Evolutionary conservation across 2,329 filamentous ascomycete genomes (phyloP).

Genomic region (Penicillium corylophilum): DNA sequence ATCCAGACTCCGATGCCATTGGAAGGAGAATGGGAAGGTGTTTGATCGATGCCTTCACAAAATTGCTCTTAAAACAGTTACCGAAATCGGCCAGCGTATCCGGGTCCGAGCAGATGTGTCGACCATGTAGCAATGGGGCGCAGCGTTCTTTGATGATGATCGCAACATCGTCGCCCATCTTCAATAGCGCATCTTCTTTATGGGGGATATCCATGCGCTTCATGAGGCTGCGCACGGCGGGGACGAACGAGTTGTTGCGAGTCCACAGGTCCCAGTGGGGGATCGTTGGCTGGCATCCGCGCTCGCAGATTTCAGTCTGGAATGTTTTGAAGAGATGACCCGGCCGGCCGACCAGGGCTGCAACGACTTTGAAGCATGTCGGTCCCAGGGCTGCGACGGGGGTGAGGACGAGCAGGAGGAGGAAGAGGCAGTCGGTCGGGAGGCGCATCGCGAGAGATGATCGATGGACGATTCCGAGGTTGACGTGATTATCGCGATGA

Average conservation of each 20-base stretch:
- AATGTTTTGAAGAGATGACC: slow-evolving; percentile 33
- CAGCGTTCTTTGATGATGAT: slow-evolving; percentile 34
- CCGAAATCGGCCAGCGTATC: slow-evolving; percentile 34
- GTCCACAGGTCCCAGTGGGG: slow-evolving; percentile 39
- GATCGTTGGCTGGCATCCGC: slow-evolving; percentile 34
- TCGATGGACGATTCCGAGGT: background rate
- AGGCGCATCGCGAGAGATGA: slow-evolving; percentile 21
- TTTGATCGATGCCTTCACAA: slow-evolving; percentile 31
- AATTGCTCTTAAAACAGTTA: slow-evolving; percentile 36
- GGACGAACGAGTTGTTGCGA: slow-evolving; percentile 37
- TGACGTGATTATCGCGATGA: background rate
- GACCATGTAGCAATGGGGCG: slow-evolving; percentile 28
- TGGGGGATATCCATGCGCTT: slow-evolving; percentile 30
- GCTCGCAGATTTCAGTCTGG: slow-evolving; percentile 35
- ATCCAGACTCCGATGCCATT: slow-evolving; percentile 32
- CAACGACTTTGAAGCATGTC: slow-evolving; percentile 82
- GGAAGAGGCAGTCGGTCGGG: slow-evolving; percentile 17
- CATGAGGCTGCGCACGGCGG: slow-evolving; percentile 35
- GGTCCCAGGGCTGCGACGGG: slow-evolving; percentile 47
- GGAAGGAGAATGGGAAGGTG: slow-evolving; percentile 31
- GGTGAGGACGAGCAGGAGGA: slow-evolving; percentile 16
- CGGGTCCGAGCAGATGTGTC: slow-evolving; percentile 34
- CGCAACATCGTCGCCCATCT: slow-evolving; percentile 37
- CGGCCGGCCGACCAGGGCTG: slow-evolving; percentile 52
- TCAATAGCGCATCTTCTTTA: slow-evolving; percentile 30